Evolutionary conservation across 2,329 filamentous ascomycete species (phyloP), one percentile per base, ranked within the genome.

Genomic region (Parasarocladium wereldwijsianum): DNA sequence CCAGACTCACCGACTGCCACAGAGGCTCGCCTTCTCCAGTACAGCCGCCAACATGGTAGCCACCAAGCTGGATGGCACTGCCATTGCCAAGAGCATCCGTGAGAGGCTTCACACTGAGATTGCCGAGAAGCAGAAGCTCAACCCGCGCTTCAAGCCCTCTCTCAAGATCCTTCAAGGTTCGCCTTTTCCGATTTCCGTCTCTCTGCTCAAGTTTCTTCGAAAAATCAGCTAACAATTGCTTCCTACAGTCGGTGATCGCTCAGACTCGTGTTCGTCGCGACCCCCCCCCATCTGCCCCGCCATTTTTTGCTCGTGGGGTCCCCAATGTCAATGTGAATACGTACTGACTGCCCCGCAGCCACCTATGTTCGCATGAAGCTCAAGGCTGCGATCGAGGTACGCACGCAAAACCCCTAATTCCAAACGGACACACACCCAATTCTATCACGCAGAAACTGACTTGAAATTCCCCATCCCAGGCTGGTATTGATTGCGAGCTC

Each of bases 331-430:
- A 34, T 5, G 11, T 15, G 15, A 10, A 26, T 16, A 6, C 14
- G 12, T 16, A 29, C 43, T 48, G 46, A 52, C 47, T 18, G 20
- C 52, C 38, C 34, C 34, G 38, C 46, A 87, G 81, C 77, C 48
- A 96, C 87, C 31, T 98, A 98, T 80, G 87, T 98, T 58, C 86
- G 86, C 60, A 98, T 98, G 90, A 98, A 98, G 65, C 63, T 94
- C 49, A 98, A 94, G 69, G 90, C 90, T 41, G 90, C 90, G 34
- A 66, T 82, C 52, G 90, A 96, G 69, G 81, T 85, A 62, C 43
- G 59, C n/a, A n/a, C n/a, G n/a, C n/a, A n/a, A n/a, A n/a, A n/a
- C n/a, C n/a, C n/a, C n/a, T n/a, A n/a, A n/a, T n/a, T n/a, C n/a
- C n/a, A n/a, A n/a, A n/a, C n/a, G n/a, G n/a, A n/a, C n/a, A n/a